Evolutionary conservation across 129 eudicot species (phyloP).

Genomic region (Flaveria linearis): DNA sequence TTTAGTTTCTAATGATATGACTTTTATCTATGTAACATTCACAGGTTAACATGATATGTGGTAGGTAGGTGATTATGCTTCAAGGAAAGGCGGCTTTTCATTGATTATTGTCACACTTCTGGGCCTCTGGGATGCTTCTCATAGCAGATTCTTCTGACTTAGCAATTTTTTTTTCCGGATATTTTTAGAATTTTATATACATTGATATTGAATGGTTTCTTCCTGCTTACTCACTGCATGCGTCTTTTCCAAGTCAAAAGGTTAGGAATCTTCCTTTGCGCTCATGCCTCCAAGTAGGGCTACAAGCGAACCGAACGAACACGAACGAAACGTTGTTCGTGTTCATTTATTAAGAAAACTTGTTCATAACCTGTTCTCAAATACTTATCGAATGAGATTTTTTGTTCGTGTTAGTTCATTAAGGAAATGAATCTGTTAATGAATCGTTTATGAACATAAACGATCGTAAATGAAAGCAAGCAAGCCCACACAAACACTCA

Average conservation of each 20-base stretch:
- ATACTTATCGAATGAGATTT: no score
- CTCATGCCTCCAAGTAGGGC: neutral
- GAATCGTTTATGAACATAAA: no score
- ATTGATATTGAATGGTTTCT: neutral
- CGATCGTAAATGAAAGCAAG: no score
- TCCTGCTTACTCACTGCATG: neutral
- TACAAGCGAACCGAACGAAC: no score
- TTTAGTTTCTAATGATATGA: neutral
- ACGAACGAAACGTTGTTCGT: no score
- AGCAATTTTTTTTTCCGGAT: neutral
- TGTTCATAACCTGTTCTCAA: no score
- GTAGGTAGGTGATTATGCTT: conserved; percentile 15
- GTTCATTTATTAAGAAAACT: no score
- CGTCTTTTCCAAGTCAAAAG: neutral
- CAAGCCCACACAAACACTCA: no score
- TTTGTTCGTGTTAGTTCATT: no score
- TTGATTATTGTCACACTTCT: conserved; percentile 8
- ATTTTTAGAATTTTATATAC: conserved; percentile 13
- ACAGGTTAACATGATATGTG: conserved; percentile 19
- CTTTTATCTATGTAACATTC: neutral
- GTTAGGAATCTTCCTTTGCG: neutral
- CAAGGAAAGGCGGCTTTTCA: conserved; percentile 13
- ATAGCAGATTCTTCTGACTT: conserved; percentile 21
- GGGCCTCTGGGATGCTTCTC: conserved; percentile 18
- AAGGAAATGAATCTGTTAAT: no score